Base-by-base conservation (phyloP, 129 eudicot genomes). In the Solidago caesia region DNA sequence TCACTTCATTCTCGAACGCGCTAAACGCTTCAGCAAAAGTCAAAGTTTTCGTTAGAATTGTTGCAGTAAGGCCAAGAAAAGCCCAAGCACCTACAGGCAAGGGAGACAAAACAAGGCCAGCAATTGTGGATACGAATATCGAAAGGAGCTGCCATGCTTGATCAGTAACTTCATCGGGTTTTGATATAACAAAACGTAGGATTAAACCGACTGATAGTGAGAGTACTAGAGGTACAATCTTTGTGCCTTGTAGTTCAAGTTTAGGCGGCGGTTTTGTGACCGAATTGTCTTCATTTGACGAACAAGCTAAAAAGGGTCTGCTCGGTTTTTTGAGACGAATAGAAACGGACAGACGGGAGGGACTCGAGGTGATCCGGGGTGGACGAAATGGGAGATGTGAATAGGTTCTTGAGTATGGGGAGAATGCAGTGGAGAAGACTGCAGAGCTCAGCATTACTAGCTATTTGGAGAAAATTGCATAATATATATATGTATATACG, bases 61-160 rank as follows among this genome's bases (percentile, higher is more conserved):
- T 21, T 4, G 83, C 56, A 53, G 97, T 92, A 29, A 92, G 82
- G 29, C 89, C 89, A 7, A 89, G 64, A 58, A 92, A 92, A 8
- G 96, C 91, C 97, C 96, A 92, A 2, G 96, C 97, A 46, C 97
- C 97, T n/a, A 92, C 97, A 5, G 96, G 97, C 3, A 92, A 71
- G 1, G 97, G 97, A 25, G 89, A 85, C 45, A 92, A 79, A 29
- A 92, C 87, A 21, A 92, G 85, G 2, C 97, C 97, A 4, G 91
- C 77, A 70, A 89, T 82, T 61, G 97, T 92, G 76, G 96, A 85
- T 42, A 92, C 82, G 65, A 92, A 92, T 11, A 92, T 92, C 0
- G 97, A 78, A 25, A 89, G 82, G 26, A 92, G 71, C 21, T 89
- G 96, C 93, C 97, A 92, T 56, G 97, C 92, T 82, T 92, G 96